phyloP scores from a whole-genome alignment of 2,329 filamentous ascomycete species.

The Sarocladiaceae sp. region DNA sequence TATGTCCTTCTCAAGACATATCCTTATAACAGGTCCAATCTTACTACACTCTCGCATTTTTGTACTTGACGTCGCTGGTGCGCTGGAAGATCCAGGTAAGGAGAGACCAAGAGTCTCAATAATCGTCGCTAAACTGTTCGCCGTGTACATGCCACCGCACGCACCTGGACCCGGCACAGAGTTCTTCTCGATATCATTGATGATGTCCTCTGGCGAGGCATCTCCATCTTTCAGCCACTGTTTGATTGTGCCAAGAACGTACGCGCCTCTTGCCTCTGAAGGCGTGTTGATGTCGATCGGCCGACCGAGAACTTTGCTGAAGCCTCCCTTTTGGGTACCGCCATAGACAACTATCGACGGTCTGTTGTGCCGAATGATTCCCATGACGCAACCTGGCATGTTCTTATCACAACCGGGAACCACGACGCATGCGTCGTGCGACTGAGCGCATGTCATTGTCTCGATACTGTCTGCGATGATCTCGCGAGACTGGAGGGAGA shows the following conservation, averaged over 20 bases:
- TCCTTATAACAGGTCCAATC: slow-evolving; percentile 71
- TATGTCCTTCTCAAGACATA: slow-evolving; percentile 79
- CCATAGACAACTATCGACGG: slow-evolving; percentile 96
- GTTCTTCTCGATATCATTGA: slow-evolving; percentile 76
- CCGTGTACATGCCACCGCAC: slow-evolving; percentile 87
- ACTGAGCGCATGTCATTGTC: slow-evolving; percentile 86
- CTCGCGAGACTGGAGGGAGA: slow-evolving; percentile 84
- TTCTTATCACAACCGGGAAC: slow-evolving; percentile 97
- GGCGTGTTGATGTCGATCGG: slow-evolving; percentile 85
- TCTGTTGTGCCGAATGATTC: slow-evolving; percentile 83
- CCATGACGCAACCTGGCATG: slow-evolving; percentile 94
- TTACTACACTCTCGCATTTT: slow-evolving; percentile 86
- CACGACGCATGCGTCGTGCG: slow-evolving; percentile 88
- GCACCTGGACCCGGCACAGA: slow-evolving; percentile 65
- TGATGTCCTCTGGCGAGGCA: slow-evolving; percentile 71
- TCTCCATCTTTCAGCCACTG: slow-evolving; percentile 59
- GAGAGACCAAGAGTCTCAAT: slow-evolving; percentile 89
- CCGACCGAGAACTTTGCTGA: slow-evolving; percentile 69
- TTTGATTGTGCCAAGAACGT: slow-evolving; percentile 66
- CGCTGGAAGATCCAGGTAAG: slow-evolving; percentile 79
- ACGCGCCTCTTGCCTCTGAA: slow-evolving; percentile 83
- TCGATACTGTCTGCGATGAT: slow-evolving; percentile 94
- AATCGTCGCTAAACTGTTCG: slow-evolving; percentile 91
- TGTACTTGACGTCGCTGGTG: slow-evolving; percentile 72
- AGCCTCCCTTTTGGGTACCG: slow-evolving; percentile 85